Base-by-base conservation (phyloP, 2,329 filamentous ascomycete species). In the Fusarium robinianum region DNA sequence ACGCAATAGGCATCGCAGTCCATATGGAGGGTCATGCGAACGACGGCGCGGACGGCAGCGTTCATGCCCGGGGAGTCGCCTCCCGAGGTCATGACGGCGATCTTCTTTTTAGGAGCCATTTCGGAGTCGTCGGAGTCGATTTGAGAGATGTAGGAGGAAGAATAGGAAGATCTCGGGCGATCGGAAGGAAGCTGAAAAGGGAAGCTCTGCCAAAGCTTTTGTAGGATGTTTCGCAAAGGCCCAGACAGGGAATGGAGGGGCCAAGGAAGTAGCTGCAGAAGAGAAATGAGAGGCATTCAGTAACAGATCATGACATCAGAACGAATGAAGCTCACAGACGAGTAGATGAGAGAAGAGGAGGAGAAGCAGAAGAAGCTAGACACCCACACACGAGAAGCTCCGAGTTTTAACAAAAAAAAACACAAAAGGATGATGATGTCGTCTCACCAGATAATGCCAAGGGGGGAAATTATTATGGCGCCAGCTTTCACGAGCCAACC, bases 31-130 rank as follows among this genome's bases (percentile, higher is more conserved):
- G 90, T 83, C 80, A 90, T 96, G 58, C 94, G 87, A 46, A 99
- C 88, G 18, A 96, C 88, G 35, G 91, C 90, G 50, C 91, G 83
- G 24, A 96, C 90, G 23, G 88, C 88, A 49, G 84, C 90, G 70
- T 94, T 95, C 91, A 96, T 96, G 67, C 91, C 91, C 3, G 90
- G 91, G 56, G 90, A 89, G 77, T 96, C 91, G 64, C 91, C 91
- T 65, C 91, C 91, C 58, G 88, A 95, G 64, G 91, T 96, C 85
- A 96, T 90, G 68, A 96, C 84, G 56, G 85, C 91, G 67, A 96
- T 92, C 70, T 81, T 81, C 70, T 83, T 82, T 63, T 75, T 80
- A 44, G 69, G 64, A 30, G 70, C 68, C 76, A 78, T 80, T 37
- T 76, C 48, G 49, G 41, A 26, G 48, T 45, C 39, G 38, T 39